Base-by-base conservation (phyloP, 2,329 filamentous ascomycete genomes). In the Diaporthe ilicicola region DNA sequence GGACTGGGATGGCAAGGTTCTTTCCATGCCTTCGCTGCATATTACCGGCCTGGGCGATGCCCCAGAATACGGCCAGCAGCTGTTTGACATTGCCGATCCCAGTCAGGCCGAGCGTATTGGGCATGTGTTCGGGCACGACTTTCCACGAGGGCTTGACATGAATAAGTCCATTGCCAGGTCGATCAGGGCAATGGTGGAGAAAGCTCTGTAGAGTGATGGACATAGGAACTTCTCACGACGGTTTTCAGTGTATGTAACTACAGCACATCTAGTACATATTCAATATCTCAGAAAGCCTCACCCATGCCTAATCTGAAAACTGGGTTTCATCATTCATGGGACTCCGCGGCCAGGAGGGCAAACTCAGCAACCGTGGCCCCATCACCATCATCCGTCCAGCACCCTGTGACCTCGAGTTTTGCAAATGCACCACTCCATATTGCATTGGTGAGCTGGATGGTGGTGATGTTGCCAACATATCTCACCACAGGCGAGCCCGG, bases 41-140 rank as follows among this genome's bases (percentile, higher is more conserved):
- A 72, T 72, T 29, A 69, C 65, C 2, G 70, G 70, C 55, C 12
- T 69, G 19, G 70, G 70, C 1, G 70, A 72, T 42, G 54, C 56
- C 50, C 65, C 54, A 42, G 70, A 72, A 50, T 72, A 72, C 39
- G 70, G 70, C 4, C 54, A 72, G 70, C 54, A 64, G 12, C 66
- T 72, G 42, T 64, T 56, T 29, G 55, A 72, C 9, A 42, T 72
- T 64, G 65, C 65, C 24, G 70, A 69, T 6, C 70, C 70, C 2
- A 51, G 55, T 22, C 46, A 64, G 12, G 56, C 70, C 22, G 66
- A 72, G 51, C 65, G 46, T 4, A 69, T 69, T 54, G 65, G 65
- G n/a, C 70, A 72, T 50, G 65, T 72, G 3, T 72, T 69, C 32
- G 70, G 70, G 37, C 70, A 72, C 34, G 70, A 72, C 56, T 72